Evolutionary conservation across 495 filamentous ascomycete genomes (phyloP), one percentile per base, ranked within the genome.

Genomic region (Podospora appendiculata): DNA sequence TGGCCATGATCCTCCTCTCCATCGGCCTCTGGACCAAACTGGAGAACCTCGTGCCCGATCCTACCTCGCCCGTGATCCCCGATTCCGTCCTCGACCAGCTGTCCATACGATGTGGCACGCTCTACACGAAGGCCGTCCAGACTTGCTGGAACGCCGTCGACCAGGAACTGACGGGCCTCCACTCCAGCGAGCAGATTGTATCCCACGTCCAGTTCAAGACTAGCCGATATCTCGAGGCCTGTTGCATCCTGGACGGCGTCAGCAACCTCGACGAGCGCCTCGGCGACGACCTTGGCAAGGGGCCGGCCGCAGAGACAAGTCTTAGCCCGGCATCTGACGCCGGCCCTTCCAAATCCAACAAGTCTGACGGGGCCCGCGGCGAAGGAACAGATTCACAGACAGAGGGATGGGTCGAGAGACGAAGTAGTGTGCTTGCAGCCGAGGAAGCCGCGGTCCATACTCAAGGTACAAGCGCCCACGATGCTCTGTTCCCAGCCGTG

Each of bases 1-100:
- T 96, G 3, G 90, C 88, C 36, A 79, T 95, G 58, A 74, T 95
- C 11, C 73, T 96, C 10, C 68, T 95, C 32, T 91, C 94, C 50
- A 85, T 96, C 52, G 91, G 90, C 25, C 74, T 95, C 1, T 96
- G 91, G 91, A 83, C 80, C n/a, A 83, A 86, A 3, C 74, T 95
- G 38, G 74, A 79, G 36, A 78, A 81, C 50, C 71, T 87, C 3
- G 75, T 78, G 33, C 64, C 74, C 32, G 59, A 63, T 35, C 43
- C 58, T n/a, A 52, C 58, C 7, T 63, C 63, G 0, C 64, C 70
- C 3, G 55, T 57, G 2, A 54, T 78, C 1, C 60, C 73, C 7
- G 66, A 75, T 33, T 62, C 71, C n/a, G 65, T 75, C 4, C 62
- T 76, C 3, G 78, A 83, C 38, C 81, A 86, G 51, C 68, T 90